A percentile compares a stretch with the other conserved stretches of the same genome.
Evolutionary conservation across 768 basidiomycete species (phyloP).

Genomic region (Trametes elegans): DNA sequence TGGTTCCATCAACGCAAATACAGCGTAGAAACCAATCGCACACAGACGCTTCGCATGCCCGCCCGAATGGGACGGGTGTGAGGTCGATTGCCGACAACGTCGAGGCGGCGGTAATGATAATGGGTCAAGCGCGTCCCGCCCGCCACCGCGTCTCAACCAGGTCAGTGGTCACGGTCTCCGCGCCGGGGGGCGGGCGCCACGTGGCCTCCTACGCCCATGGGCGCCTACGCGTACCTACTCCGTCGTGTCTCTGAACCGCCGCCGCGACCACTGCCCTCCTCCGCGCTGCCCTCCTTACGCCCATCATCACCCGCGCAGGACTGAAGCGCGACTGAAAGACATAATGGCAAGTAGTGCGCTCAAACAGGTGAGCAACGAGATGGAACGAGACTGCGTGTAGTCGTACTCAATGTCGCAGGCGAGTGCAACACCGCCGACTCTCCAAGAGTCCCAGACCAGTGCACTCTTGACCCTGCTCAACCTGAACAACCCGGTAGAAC

Average conservation of each 20-base stretch:
- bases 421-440: conserved; percentile 49
- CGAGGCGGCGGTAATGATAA: neutral
- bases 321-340: too few species aligned
- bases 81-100: neutral
- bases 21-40: neutral
- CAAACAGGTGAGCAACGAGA: conserved; percentile 38
- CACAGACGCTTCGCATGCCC: neutral
- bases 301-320: too few species aligned
- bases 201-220: conserved; percentile 1
- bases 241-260: neutral
- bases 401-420: conserved; percentile 24
- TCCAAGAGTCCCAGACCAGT: conserved; percentile 87
- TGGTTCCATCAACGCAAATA: neutral
- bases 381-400: too few species aligned
- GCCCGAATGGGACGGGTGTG: neutral
- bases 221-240: conserved; percentile 10
- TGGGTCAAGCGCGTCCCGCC: neutral
- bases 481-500: conserved; percentile 65
- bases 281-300: too few species aligned
- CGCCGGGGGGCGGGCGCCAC: too few species aligned
- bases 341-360: conserved; percentile 45
- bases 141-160: neutral
- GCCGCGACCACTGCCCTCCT: too few species aligned
- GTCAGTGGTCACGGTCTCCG: too few species aligned
- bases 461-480: conserved; percentile 85